A percentile compares a stretch with the other conserved stretches of the same genome.
Conservation (phyloP, 192 early-diverging fungal genomes). For the Mortierella hygrophila region DNA sequence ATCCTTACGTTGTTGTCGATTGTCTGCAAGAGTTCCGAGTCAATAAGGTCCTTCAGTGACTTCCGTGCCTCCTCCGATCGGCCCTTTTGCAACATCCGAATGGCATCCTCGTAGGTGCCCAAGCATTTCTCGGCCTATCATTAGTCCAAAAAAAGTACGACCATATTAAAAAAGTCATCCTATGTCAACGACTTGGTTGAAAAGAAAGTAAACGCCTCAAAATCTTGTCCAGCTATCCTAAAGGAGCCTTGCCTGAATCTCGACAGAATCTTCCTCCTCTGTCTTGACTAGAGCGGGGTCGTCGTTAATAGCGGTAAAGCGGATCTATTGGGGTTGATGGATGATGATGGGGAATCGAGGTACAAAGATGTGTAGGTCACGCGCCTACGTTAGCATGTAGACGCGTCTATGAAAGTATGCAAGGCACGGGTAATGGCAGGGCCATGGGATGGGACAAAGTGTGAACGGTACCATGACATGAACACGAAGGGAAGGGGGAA, state of each 20-base stretch:
- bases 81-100: constrained; percentile 58
- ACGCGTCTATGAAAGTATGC: background rate
- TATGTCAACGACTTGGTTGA: background rate
- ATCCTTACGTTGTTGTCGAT: constrained; percentile 46
- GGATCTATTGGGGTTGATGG: constrained; percentile 34
- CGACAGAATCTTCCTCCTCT: constrained; percentile 51
- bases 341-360: background rate
- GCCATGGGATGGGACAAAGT: background rate
- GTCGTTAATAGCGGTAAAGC: constrained; percentile 50
- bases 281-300: constrained; percentile 38
- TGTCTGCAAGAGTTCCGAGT: constrained; percentile 56
- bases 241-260: constrained; percentile 36
- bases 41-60: constrained; percentile 54
- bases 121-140: constrained; percentile 61
- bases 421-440: background rate
- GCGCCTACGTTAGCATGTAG: background rate
- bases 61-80: constrained; percentile 45
- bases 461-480: constrained; percentile 6
- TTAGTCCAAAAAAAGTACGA: background rate
- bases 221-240: too few relatives aligned
- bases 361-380: background rate
- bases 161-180: background rate
- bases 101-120: constrained; percentile 57
- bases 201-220: background rate
- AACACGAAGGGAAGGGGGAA: background rate